These are phyloP conservation scores for Przewalskia tangutica DNA, from an alignment of 257 asterid species.

Conservation along the genomic window DNA sequence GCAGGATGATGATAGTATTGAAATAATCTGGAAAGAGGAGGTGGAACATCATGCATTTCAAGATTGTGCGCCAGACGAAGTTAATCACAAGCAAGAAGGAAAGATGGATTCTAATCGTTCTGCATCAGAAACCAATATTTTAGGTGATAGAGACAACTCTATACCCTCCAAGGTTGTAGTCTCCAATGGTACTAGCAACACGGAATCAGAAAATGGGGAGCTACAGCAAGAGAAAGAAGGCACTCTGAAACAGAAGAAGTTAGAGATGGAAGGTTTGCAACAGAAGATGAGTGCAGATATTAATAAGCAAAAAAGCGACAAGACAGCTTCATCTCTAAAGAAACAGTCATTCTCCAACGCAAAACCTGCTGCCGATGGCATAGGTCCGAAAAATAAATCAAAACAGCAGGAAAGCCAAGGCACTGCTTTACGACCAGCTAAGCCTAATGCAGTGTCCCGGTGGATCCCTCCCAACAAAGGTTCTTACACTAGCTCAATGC, in stretches of 20 bases:
- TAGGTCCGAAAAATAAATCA: conserved; percentile 37
- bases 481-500: conserved; percentile 91
- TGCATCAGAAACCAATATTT: conserved; percentile 6
- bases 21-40: conserved; percentile 46
- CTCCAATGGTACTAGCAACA: conserved; percentile 24
- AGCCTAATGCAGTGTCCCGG: conserved; percentile 74
- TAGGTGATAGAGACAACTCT: conserved; percentile 22
- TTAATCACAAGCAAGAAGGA: conserved; percentile 27
- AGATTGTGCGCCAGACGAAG: conserved; percentile 81
- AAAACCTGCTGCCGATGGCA: conserved; percentile 45
- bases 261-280: conserved; percentile 44
- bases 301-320: conserved; percentile 50
- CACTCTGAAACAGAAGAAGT: conserved; percentile 26
- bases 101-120: conserved; percentile 16
- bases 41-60: conserved; percentile 61
- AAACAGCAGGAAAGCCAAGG: conserved; percentile 59
- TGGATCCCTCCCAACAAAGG: conserved; percentile 97
- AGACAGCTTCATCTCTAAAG: conserved; percentile 34
- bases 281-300: conserved; percentile 38
- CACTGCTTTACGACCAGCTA: conserved; percentile 44
- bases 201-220: conserved; percentile 37
- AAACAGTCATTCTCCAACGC: conserved; percentile 35
- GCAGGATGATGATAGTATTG: conserved; percentile 35
- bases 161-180: conserved; percentile 16
- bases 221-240: conserved; percentile 30